Evolutionary conservation across 768 basidiomycete species (phyloP).

Genomic region (Pleurotus tuber-regium): DNA sequence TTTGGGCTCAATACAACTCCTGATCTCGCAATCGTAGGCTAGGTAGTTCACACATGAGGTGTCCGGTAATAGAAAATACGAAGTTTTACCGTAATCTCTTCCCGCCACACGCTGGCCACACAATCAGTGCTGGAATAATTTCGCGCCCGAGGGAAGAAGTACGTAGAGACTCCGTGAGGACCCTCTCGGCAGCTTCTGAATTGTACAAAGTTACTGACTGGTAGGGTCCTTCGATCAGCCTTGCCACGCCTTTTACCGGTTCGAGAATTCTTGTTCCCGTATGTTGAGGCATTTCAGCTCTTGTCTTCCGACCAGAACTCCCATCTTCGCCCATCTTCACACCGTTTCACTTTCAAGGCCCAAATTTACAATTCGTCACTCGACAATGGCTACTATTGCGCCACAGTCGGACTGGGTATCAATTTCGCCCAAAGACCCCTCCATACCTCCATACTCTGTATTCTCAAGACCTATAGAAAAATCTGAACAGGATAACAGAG

Average conservation of each 20-base stretch:
- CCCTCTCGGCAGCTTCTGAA: constrained; percentile 2
- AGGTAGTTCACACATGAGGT: background rate
- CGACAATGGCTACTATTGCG: constrained; percentile 18
- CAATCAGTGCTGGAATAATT: background rate
- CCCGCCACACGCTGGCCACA: background rate
- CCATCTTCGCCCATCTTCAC: constrained; percentile 1
- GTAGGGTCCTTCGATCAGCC: background rate
- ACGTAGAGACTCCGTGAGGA: constrained; percentile 2
- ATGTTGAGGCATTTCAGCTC: constrained; percentile 4
- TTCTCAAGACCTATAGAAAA: constrained; percentile 64
- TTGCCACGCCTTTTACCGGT: no score
- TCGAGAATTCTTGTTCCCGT: background rate
- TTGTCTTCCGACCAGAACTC: constrained; percentile 4
- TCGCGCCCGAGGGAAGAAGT: background rate
- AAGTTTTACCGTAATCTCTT: background rate
- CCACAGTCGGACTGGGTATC: constrained; percentile 32
- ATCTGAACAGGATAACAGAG: constrained; percentile 74
- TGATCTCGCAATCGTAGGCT: background rate
- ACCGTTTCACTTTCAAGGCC: background rate
- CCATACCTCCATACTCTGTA: constrained; percentile 44
- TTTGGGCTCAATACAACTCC: no score
- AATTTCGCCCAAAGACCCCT: constrained; percentile 20
- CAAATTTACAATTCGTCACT: background rate
- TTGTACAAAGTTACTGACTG: background rate
- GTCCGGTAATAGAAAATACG: background rate